Conservation (phyloP, 805 yeast genomes). For the Yueomyces sinensis region DNA sequence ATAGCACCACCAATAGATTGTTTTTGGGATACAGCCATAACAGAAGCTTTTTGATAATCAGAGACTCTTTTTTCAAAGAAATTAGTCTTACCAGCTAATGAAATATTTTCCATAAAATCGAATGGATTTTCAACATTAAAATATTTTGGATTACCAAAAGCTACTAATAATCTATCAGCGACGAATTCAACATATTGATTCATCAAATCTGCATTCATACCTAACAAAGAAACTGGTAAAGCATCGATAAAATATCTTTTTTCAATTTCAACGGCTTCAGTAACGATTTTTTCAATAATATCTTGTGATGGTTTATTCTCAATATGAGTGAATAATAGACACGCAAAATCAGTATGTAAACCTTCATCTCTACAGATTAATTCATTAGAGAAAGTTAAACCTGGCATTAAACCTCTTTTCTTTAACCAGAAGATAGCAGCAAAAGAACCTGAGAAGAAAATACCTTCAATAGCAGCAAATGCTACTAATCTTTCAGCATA, state of each 20-base stretch:
- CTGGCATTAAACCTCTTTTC: constrained; percentile 99
- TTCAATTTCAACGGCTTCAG: constrained; percentile 92
- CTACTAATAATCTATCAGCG: constrained; percentile 87
- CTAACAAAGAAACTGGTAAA: constrained; percentile 80
- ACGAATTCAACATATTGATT: constrained; percentile 96
- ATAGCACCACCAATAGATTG: constrained; percentile 43
- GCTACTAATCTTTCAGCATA: constrained; percentile 96
- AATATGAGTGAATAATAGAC: constrained; percentile 85
- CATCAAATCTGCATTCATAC: constrained; percentile 91
- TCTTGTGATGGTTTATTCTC: constrained; percentile 73
- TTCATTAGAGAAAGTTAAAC: constrained; percentile 94
- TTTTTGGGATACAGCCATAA: constrained; percentile 65
- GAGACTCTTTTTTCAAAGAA: constrained; percentile 98
- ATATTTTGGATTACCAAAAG: constrained; percentile 82
- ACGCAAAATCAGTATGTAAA: constrained; percentile 96
- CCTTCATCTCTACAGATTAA: constrained; percentile 98
- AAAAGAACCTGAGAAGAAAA: constrained; percentile 95
- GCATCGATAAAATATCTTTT: constrained; percentile 93
- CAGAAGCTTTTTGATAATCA: constrained; percentile 99
- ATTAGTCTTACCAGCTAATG: constrained; percentile 96
- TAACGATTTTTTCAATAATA: constrained; percentile 73
- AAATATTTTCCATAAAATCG: constrained; percentile 98
- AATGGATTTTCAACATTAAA: constrained; percentile 88
- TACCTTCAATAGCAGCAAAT: constrained; percentile 98
- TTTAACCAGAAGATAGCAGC: constrained; percentile 98